These are phyloP conservation scores for Staphylotrichum tortipilum DNA, from an alignment of 495 filamentous ascomycete species.

Conservation along the genomic window DNA sequence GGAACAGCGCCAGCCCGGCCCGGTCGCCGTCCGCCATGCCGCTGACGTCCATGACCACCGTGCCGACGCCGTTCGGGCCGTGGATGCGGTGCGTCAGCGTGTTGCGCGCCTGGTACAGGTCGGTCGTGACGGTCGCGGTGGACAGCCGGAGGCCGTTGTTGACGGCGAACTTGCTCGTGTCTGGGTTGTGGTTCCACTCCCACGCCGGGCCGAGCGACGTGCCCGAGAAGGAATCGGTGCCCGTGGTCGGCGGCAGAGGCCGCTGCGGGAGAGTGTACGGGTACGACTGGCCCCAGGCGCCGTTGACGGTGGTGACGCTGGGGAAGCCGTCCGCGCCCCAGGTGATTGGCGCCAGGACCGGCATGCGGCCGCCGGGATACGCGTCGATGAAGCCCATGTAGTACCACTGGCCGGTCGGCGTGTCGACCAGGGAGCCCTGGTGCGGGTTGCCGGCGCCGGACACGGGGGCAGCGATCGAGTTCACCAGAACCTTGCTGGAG, in stretches of 20 bases:
- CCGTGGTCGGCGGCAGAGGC: conserved; percentile 27
- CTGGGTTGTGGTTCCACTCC: conserved; percentile 58
- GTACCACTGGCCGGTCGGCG: conserved; percentile 45
- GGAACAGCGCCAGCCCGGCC: conserved; percentile 41
- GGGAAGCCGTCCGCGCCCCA: conserved; percentile 46
- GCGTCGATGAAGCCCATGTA: conserved; percentile 49
- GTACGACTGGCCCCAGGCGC: conserved; percentile 40
- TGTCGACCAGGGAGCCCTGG: conserved; percentile 49
- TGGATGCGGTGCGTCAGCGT: conserved; percentile 48
- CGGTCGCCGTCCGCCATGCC: conserved; percentile 44
- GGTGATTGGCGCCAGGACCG: conserved; percentile 46
- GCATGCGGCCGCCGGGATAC: conserved; percentile 48
- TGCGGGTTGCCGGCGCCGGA: conserved; percentile 36
- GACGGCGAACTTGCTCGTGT: conserved; percentile 25
- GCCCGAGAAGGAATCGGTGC: conserved; percentile 34
- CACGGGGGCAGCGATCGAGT: conserved; percentile 31
- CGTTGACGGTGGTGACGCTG: conserved; percentile 25
- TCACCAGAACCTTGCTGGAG: conserved; percentile 25
- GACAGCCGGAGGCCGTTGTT: conserved; percentile 28
- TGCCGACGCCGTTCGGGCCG: conserved; percentile 39
- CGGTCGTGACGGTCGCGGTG: conserved; percentile 44
- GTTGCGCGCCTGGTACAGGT: conserved; percentile 46
- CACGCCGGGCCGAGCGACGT: conserved; percentile 33
- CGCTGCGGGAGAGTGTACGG: neutral
- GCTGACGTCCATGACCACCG: conserved; percentile 36